Conservation (phyloP, 371 early-diverging fungal genomes). For the Dichotomocladium elegans region DNA sequence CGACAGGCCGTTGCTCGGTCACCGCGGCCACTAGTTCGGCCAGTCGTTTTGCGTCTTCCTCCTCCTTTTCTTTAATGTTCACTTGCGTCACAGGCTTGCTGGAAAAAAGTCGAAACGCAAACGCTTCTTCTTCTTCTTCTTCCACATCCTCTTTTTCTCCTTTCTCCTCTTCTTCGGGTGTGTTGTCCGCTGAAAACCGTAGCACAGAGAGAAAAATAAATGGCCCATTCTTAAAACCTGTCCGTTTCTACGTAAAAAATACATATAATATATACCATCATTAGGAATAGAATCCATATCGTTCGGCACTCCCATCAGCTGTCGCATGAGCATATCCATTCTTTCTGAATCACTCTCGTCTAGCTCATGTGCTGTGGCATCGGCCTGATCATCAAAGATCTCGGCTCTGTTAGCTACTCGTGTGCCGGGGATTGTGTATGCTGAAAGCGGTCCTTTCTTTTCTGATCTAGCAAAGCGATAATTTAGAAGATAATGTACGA, state of each 20-base stretch:
- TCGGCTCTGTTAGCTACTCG: slow-evolving; percentile 15
- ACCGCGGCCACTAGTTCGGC: slow-evolving; percentile 11
- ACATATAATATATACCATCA: not conserved
- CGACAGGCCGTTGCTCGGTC: slow-evolving; percentile 25
- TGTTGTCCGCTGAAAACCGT: not conserved
- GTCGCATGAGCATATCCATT: slow-evolving; percentile 26
- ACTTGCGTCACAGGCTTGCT: slow-evolving; percentile 31
- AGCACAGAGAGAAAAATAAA: not conserved
- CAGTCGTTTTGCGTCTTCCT: slow-evolving; percentile 18
- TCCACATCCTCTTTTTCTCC: slow-evolving; percentile 1
- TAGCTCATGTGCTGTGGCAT: slow-evolving; percentile 9
- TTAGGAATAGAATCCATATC: slow-evolving; percentile 4
- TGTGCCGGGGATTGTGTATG: slow-evolving; percentile 5
- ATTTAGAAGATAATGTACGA: no score
- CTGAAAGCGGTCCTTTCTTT: not conserved
- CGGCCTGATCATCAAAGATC: slow-evolving; percentile 20
- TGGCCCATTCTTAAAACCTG: not conserved
- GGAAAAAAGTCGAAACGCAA: slow-evolving; percentile 35
- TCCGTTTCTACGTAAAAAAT: not conserved
- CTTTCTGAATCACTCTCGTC: slow-evolving; percentile 16
- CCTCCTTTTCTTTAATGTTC: slow-evolving; percentile 23
- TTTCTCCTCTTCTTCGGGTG: not conserved
- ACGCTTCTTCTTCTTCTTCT: slow-evolving; percentile 23
- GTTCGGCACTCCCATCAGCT: slow-evolving; percentile 7
- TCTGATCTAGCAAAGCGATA: not conserved